Conservation (phyloP, 73 alveolate species). For the Halteria grandinella region DNA sequence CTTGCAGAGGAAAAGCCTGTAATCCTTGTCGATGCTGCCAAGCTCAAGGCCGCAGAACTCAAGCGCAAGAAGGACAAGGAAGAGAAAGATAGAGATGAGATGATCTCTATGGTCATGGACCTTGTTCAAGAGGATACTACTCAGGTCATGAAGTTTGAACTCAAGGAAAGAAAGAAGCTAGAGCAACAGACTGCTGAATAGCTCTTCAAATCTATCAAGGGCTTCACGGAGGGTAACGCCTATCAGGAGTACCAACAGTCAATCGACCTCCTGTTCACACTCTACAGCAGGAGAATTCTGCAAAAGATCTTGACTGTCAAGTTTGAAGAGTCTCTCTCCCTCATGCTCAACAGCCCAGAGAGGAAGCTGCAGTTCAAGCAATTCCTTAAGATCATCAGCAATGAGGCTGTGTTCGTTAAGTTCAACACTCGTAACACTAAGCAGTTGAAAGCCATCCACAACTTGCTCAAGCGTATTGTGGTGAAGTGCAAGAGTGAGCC, state of each 20-base stretch:
- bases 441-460: slow-evolving; percentile 6
- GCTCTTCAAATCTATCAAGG: slow-evolving; percentile 30
- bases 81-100: slow-evolving; percentile 36
- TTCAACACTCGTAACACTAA: slow-evolving; percentile 49
- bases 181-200: slow-evolving; percentile 46
- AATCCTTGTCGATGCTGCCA: too few species aligned
- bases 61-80: slow-evolving; percentile 5
- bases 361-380: slow-evolving; percentile 30
- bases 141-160: slow-evolving; percentile 28
- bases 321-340: slow-evolving; percentile 42
- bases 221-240: slow-evolving; percentile 44
- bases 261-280: slow-evolving; percentile 39
- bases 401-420: slow-evolving; percentile 48
- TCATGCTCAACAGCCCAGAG: slow-evolving; percentile 34
- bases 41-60: slow-evolving; percentile 1
- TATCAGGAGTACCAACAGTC: slow-evolving; percentile 34
- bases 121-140: slow-evolving; percentile 19
- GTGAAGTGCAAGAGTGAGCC: slow-evolving; percentile 38
- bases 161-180: slow-evolving; percentile 49
- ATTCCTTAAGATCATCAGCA: slow-evolving; percentile 46
- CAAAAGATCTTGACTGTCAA: slow-evolving; percentile 47
- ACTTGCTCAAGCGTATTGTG: slow-evolving; percentile 31
- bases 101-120: slow-evolving; percentile 36
- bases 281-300: slow-evolving; percentile 44
- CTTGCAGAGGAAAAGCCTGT: too few species aligned